A percentile compares a stretch with the other conserved stretches of the same genome.
Conservation (phyloP, 345 rosid species). For the Melaleuca quinquenervia region DNA sequence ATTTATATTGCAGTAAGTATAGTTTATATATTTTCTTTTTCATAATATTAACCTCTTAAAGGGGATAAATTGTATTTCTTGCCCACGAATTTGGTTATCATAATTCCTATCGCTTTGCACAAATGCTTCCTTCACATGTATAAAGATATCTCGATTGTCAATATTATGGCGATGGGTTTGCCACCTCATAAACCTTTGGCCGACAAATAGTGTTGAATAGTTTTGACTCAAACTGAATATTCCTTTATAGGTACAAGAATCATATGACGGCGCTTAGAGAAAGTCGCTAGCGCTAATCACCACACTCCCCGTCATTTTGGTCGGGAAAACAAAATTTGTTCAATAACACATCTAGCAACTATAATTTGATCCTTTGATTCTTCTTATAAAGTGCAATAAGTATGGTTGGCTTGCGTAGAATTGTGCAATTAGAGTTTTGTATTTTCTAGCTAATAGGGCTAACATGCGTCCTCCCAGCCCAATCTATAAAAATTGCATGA, state of each 20-base stretch:
- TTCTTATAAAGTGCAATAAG: too few relatives aligned
- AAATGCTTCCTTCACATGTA: neutral
- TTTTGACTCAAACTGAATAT: neutral
- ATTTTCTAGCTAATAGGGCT: too few relatives aligned
- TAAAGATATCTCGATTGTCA: neutral
- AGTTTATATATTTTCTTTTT: too few relatives aligned
- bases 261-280: neutral
- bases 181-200: neutral
- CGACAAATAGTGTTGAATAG: fast-evolving
- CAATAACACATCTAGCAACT: neutral
- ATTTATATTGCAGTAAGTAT: too few relatives aligned
- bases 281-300: neutral
- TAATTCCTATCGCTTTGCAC: fast-evolving
- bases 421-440: too few relatives aligned
- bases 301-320: neutral
- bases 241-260: neutral
- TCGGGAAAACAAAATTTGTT: neutral
- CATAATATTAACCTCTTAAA: too few relatives aligned
- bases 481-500: neutral
- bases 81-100: too few relatives aligned
- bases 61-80: fast-evolving
- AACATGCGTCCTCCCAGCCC: too few relatives aligned
- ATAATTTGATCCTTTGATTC: too few relatives aligned
- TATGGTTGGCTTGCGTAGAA: too few relatives aligned
- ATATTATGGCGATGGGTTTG: neutral